These are phyloP conservation scores for Penicillium flavigenum DNA, from an alignment of 495 filamentous ascomycete species.

Conservation along the genomic window DNA sequence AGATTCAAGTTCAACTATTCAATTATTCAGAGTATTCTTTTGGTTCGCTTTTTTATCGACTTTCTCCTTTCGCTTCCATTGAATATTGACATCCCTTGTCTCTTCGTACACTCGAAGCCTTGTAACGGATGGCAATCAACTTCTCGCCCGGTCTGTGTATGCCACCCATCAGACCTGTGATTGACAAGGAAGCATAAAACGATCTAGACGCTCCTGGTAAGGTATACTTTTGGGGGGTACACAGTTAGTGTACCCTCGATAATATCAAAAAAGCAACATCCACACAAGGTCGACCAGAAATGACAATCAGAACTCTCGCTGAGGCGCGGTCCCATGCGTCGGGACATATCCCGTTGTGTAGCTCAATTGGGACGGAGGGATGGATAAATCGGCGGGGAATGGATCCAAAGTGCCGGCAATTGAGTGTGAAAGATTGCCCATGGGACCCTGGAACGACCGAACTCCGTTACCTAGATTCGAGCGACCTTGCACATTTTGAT, in stretches of 20 bases:
- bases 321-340: slow-evolving; percentile 29
- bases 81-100: not conserved
- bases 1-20: not conserved
- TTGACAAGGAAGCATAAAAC: not conserved
- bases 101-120: not conserved
- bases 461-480: slow-evolving; percentile 21
- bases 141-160: not conserved
- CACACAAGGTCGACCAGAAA: not conserved
- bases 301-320: slow-evolving; percentile 29
- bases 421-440: slow-evolving; percentile 30
- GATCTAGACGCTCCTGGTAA: not conserved
- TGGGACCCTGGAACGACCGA: slow-evolving; percentile 28
- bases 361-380: slow-evolving; percentile 34
- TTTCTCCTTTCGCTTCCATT: not conserved
- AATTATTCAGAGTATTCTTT: not conserved
- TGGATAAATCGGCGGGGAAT: slow-evolving; percentile 34
- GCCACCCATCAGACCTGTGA: not conserved
- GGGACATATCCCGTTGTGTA: slow-evolving; percentile 37
- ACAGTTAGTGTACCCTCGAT: not conserved
- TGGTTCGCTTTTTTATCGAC: not conserved
- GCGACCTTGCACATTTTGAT: slow-evolving; percentile 28
- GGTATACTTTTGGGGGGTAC: slow-evolving; percentile 7
- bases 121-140: not conserved
- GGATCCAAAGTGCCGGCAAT: slow-evolving; percentile 34
- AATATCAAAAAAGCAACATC: not conserved